Evolutionary conservation across 2,329 filamentous ascomycete species (phyloP), one percentile per base, ranked within the genome.

Genomic region (Cladobotryum mycophilum): DNA sequence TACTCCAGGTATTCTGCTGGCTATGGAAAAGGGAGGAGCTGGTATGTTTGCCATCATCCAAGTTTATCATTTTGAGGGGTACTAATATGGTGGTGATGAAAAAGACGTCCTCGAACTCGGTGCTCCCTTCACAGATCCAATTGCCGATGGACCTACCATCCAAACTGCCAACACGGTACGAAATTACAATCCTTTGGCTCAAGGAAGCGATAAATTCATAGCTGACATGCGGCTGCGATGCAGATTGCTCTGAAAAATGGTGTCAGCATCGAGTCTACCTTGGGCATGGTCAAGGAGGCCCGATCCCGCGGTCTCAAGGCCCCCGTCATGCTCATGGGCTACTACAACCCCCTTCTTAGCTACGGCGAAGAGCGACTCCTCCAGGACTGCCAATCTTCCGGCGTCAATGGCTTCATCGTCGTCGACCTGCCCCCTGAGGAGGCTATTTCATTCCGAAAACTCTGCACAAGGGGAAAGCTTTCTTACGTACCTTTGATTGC

Each of bases 401-500:
- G 91, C 22, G 83, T 95, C 66, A 96, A 96, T 71, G 92, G 93
- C 53, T 97, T 97, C 72, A 96, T 99, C 63, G 85, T 97, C 65
- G 92, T 96, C 51, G 92, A 99, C 67, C 72, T 99, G 62, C 92
- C 93, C 13, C 92, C 92, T 2, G 92, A 97, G 78, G 92, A 99
- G 76, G 92, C 93, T 56, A 80, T 96, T 47, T 85, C 88, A 52
- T 99, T 97, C 79, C 82, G 91, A 67, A 85, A 88, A 65, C 82
- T 87, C 61, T 96, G 91, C 74, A 84, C 80, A 53, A 85, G 77
- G 63, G 88, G 84, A 66, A 87, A 86, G 22, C 81, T 99, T 34
- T 96, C 91, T 5, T 99, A 97, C 67, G 88, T 99, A 13, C 93
- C 93, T n/a, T 78, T 99, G 48, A 96, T 99, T 61, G 92, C 93